Evolutionary conservation across 163 green algal species (phyloP), one percentile per base, ranked within the genome.

Genomic region (Trebouxia gelatinosa): DNA sequence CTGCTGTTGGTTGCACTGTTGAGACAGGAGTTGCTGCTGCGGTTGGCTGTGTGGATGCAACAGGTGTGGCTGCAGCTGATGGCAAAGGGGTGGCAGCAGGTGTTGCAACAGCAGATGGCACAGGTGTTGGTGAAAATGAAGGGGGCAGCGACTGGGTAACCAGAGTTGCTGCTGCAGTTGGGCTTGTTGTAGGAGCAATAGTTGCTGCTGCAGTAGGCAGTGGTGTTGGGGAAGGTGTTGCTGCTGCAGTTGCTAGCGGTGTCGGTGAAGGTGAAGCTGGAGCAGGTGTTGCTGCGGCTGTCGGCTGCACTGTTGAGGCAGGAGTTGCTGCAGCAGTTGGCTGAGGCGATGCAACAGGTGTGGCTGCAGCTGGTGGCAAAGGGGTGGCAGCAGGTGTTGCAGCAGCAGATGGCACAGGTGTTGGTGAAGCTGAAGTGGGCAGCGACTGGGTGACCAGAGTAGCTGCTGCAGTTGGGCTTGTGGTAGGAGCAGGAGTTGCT

Each of bases 301-400:
- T 2, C 31, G 62, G 34, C 19, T 13, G 2, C 5, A 39, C 0
- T 40, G 59, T 7, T 68, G 59, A 31, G 6, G 29, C 59, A 68
- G 29, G 37, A 19, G 29, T 67, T 64, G 6, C 54, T 34, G 54
- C 23, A 64, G 54, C 54, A 64, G 59, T 26, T 0, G 59, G 6
- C n/a, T 29, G 28, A 38, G 59, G 28, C 3, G 59, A 40, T 13
- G 35, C 62, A 48, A 11, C 34, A 13, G 9, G 31, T 7, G 61
- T 70, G 32, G 61, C 31, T 70, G 61, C 62, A 40, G 61, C 16
- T 29, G n/a, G n/a, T n/a, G n/a, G n/a, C n/a, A n/a, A n/a, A n/a
- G n/a, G n/a, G n/a, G 61, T 46, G 2, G 61, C 11, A 0, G 28
- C 16, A 7, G 61, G 31, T 29, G 61, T 51, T 35, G 64, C 64